Conservation (phyloP, 2,329 filamentous ascomycete genomes). For the Aspergillus aculeatinus region DNA sequence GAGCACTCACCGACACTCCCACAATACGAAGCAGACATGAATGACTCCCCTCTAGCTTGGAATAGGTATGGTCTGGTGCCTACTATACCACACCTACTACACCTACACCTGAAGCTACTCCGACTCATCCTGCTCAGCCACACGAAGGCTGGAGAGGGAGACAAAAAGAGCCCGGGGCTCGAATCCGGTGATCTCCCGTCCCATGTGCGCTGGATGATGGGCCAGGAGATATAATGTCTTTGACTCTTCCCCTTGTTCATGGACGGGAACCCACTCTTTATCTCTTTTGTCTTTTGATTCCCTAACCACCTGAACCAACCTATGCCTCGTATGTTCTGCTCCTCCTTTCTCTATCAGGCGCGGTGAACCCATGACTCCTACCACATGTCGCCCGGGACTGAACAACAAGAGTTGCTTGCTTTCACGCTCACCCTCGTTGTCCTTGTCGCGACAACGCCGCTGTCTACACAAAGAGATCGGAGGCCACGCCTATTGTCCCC, state of each 20-base stretch:
- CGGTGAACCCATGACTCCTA: conserved; percentile 6
- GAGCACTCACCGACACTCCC: too few relatives aligned
- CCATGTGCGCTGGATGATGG: not conserved
- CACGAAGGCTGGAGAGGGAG: not conserved
- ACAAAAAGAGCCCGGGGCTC: not conserved
- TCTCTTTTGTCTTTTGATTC: not conserved
- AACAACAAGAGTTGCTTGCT: not conserved
- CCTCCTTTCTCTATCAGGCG: conserved; percentile 1
- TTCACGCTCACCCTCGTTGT: not conserved
- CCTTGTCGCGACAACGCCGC: not conserved
- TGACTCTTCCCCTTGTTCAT: not conserved
- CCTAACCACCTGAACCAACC: not conserved
- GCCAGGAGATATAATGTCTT: not conserved
- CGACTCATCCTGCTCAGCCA: not conserved
- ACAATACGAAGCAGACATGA: too few relatives aligned
- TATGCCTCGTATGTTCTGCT: not conserved
- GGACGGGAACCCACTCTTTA: too few relatives aligned
- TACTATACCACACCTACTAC: too few relatives aligned
- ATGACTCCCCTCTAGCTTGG: too few relatives aligned
- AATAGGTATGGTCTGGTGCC: too few relatives aligned
- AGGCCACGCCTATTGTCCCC: not conserved
- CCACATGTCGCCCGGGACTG: conserved; percentile 3
- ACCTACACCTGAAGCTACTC: too few relatives aligned
- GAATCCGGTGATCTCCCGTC: not conserved
- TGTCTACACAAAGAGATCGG: not conserved